These are phyloP conservation scores for Solanum etuberosum DNA, from an alignment of 257 asterid species.

Conservation along the genomic window DNA sequence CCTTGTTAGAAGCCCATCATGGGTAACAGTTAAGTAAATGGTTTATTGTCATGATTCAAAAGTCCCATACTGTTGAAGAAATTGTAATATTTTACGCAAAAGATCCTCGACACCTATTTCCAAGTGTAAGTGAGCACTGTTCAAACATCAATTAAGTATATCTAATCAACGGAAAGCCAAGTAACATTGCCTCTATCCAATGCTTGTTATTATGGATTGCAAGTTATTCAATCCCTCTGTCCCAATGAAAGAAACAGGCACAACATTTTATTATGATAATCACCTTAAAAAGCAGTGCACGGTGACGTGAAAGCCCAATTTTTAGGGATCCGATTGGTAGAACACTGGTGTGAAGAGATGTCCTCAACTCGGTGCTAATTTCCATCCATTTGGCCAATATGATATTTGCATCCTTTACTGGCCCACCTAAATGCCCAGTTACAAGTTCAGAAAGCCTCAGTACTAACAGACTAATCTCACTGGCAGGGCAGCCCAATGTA, in stretches of 20 bases:
- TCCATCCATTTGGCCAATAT: constrained; percentile 78
- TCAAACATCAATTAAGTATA: background rate
- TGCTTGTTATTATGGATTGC: background rate
- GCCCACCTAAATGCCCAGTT: constrained; percentile 83
- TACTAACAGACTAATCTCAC: constrained; percentile 47
- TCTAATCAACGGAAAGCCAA: background rate
- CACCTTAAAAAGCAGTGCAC: constrained; percentile 97
- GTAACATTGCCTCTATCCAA: background rate
- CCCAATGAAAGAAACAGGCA: background rate
- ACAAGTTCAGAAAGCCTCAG: constrained; percentile 95
- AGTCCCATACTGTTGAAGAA: background rate
- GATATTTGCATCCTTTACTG: constrained; percentile 79
- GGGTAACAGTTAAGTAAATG: background rate
- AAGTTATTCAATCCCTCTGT: background rate
- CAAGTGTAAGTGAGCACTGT: background rate
- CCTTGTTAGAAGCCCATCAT: background rate
- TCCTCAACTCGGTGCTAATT: constrained; percentile 69
- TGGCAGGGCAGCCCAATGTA: constrained; percentile 55
- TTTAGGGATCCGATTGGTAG: constrained; percentile 83
- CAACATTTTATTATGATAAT: constrained; percentile 1
- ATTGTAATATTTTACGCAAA: background rate
- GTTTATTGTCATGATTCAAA: background rate
- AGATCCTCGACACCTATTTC: background rate
- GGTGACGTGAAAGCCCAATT: constrained; percentile 91
- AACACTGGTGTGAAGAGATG: constrained; percentile 84